Conservation (phyloP, 2,329 filamentous ascomycete genomes). For the Diaporthe citriasiana region DNA sequence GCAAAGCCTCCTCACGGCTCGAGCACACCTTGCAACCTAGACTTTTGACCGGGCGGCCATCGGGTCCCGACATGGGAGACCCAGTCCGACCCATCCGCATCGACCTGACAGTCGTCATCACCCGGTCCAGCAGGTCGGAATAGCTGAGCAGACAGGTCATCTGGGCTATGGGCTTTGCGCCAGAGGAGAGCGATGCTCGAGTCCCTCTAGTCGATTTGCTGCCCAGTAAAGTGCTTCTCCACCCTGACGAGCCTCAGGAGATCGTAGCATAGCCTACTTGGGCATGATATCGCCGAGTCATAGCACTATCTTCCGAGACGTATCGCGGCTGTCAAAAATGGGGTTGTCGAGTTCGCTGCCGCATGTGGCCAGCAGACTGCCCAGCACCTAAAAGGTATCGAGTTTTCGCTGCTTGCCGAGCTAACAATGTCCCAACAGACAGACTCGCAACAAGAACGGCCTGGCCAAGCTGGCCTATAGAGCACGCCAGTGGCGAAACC, state of each 20-base stretch:
- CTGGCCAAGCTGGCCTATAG: background rate
- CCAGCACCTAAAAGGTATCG: background rate
- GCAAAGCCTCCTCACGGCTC: constrained; percentile 35
- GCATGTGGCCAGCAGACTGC: background rate
- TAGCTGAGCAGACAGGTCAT: constrained; percentile 7
- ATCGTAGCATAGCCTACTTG: background rate
- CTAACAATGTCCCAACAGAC: constrained; percentile 5
- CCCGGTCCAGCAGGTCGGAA: constrained; percentile 3
- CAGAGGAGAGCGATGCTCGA: background rate
- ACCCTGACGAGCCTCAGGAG: constrained; percentile 8
- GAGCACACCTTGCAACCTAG: constrained; percentile 41
- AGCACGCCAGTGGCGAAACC: constrained; percentile 9
- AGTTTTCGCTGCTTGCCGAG: background rate
- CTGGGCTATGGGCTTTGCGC: background rate
- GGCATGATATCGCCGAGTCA: background rate
- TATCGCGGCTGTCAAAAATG: constrained; percentile 1
- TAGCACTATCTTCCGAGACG: background rate
- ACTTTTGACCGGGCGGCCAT: constrained; percentile 21
- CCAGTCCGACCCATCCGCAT: constrained; percentile 37
- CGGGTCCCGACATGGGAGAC: constrained; percentile 21
- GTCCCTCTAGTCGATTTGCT: background rate
- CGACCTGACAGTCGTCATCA: constrained; percentile 10
- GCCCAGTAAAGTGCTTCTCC: background rate
- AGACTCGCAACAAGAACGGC: background rate
- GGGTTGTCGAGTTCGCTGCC: background rate